Evolutionary conservation across 2,329 filamentous ascomycete genomes (phyloP), one percentile per base, ranked within the genome.

Genomic region (Fusarium sp.): DNA sequence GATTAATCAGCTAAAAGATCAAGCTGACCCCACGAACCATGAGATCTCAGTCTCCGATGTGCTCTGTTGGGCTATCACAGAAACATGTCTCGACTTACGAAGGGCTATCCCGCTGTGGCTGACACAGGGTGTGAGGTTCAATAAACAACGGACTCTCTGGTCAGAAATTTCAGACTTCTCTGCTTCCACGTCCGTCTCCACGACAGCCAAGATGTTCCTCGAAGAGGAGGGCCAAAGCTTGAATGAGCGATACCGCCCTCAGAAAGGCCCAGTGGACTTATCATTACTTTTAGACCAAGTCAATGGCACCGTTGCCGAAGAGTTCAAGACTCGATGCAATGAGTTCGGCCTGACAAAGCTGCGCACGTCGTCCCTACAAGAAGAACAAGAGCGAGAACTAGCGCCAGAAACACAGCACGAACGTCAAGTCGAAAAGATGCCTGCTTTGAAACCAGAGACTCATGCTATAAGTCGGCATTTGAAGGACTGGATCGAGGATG

Each of bases 301-400:
- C 9, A 15, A 42, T 1, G 9, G 18, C 3, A 13, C 38, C 1
- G 6, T 28, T 3, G 13, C 33, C 0, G 12, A 26, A 0, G 9
- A 20, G 2, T 50, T 73, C n/a, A 31, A 43, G 3, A 8, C 23
- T 0, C 53, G 53, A 0, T 71, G 69, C 5, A 8, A 54, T 0
- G 59, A 62, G 3, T 73, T 74, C 16, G 64, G 71, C 0, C 8
- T 72, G 4, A 52, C 46, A 2, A 24, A 67, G 2, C 15, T 70
- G 2, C 57, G 41, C 1, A 37, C 15, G 0, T 41, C 38, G 0
- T 77, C 78, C 0, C 76, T 92, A 0, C 79, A 86, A 5, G 89
- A 92, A 70, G 91, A 93, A 59, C 89, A 93, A 67, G 91, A 93
- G 72, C 83, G 90, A 1, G 91, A 93, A 65, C 79, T 93, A 0